Evolutionary conservation across 805 yeast species (phyloP).

Genomic region (Kregervanrija delftensis): DNA sequence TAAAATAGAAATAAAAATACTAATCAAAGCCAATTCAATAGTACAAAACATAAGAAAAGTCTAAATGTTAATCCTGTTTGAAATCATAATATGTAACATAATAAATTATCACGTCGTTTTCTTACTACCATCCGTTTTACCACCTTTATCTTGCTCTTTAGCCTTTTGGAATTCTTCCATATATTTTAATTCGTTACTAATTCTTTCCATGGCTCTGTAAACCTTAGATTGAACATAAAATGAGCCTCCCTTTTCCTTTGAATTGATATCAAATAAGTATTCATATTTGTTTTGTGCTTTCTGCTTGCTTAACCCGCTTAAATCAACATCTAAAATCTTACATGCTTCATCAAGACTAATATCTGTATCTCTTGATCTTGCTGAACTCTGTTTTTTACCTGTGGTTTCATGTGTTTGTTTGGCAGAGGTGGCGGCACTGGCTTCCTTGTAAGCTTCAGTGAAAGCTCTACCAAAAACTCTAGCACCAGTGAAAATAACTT

Average conservation of each 20-base stretch:
- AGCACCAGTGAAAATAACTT: conserved; percentile 90
- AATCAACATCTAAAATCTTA: conserved; percentile 79
- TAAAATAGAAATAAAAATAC: too few species aligned
- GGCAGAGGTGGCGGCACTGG: conserved; percentile 87
- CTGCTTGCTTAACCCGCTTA: conserved; percentile 44
- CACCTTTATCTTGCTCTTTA: conserved; percentile 9
- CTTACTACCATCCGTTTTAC: neutral
- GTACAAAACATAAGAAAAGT: too few species aligned
- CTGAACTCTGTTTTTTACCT: conserved; percentile 26
- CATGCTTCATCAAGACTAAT: conserved; percentile 84
- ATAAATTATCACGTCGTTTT: neutral
- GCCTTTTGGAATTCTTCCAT: conserved; percentile 36
- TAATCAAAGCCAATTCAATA: too few species aligned
- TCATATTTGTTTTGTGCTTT: conserved; percentile 66
- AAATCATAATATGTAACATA: too few species aligned
- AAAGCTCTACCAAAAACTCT: conserved; percentile 94
- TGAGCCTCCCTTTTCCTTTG: conserved; percentile 93
- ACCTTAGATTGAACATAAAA: conserved; percentile 91
- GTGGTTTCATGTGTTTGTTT: conserved; percentile 32
- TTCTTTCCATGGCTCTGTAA: conserved; percentile 87
- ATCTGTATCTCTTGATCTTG: conserved; percentile 62
- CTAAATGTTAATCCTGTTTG: too few species aligned
- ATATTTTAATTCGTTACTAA: conserved; percentile 69
- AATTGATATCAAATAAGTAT: conserved; percentile 79
- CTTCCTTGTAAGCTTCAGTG: conserved; percentile 94